Percentiles rank a stretch among this genome's conserved stretches.
These are phyloP conservation scores for Hypholoma sublateritium DNA, from an alignment of 768 basidiomycete genomes.

Conservation along the genomic window DNA sequence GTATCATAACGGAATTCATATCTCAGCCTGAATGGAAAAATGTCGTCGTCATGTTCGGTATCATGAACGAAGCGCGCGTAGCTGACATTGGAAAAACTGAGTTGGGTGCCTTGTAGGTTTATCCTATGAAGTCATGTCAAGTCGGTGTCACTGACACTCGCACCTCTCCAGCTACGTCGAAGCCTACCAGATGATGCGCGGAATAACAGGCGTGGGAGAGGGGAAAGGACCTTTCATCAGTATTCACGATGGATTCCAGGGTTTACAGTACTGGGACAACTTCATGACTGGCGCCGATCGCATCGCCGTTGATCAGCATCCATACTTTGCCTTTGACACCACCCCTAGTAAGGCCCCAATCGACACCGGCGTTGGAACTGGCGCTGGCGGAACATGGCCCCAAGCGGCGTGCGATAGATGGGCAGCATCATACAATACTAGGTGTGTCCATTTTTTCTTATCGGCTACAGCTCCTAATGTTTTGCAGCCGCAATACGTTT, in stretches of 20 bases:
- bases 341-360: slow-evolving; percentile 35
- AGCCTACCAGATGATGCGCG: slow-evolving; percentile 63
- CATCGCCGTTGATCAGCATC: slow-evolving; percentile 39
- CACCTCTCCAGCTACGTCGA: slow-evolving; percentile 46
- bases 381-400: slow-evolving; percentile 47
- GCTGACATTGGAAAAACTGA: slow-evolving; percentile 52
- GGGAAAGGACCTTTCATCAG: slow-evolving; percentile 63
- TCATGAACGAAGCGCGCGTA: slow-evolving; percentile 61
- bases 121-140: slow-evolving; percentile 5
- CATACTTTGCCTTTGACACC: slow-evolving; percentile 48
- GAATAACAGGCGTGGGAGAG: slow-evolving; percentile 70
- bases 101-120: slow-evolving; percentile 56
- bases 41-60: slow-evolving; percentile 64
- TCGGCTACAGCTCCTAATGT: no score
- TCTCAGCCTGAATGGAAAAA: slow-evolving; percentile 70
- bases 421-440: slow-evolving; percentile 56
- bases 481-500: slow-evolving; percentile 43
- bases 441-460: slow-evolving; percentile 32
- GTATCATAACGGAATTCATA: slow-evolving; percentile 79
- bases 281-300: slow-evolving; percentile 39
- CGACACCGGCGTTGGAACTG: slow-evolving; percentile 33
- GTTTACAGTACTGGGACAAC: slow-evolving; percentile 31
- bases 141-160: slow-evolving; percentile 7
- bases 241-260: slow-evolving; percentile 48
- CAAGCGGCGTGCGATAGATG: slow-evolving; percentile 55